A percentile compares a stretch with the other conserved stretches of the same genome.
Evolutionary conservation across 495 filamentous ascomycete species (phyloP).

Genomic region (Pseudevernia furfuracea): DNA sequence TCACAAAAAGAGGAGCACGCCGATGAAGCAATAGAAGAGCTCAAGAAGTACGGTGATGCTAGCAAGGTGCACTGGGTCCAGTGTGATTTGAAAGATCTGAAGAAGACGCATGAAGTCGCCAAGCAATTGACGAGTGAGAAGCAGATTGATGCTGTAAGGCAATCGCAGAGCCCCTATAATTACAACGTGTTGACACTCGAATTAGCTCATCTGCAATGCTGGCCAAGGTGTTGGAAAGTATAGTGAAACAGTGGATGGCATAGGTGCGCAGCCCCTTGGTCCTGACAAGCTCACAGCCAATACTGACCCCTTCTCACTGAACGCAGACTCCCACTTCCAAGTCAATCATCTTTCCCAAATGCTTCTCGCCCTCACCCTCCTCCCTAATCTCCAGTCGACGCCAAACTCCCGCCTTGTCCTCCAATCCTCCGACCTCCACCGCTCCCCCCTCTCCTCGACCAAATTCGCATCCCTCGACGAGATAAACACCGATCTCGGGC

Average conservation of each 20-base stretch:
- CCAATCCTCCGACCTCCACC: constrained; percentile 50
- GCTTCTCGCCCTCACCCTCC: constrained; percentile 35
- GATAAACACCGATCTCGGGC: constrained; percentile 48
- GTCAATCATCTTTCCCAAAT: constrained; percentile 46
- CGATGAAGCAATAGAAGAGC: constrained; percentile 32
- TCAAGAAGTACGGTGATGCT: constrained; percentile 36
- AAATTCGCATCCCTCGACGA: constrained; percentile 43
- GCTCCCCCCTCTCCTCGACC: constrained; percentile 36
- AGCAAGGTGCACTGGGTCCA: constrained; percentile 38
- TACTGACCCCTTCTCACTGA: background rate
- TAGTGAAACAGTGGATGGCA: constrained; percentile 35
- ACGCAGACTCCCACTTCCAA: constrained; percentile 41
- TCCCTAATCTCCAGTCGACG: constrained; percentile 32
- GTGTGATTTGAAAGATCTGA: constrained; percentile 37
- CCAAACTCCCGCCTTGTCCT: constrained; percentile 40
- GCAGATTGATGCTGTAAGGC: constrained; percentile 35
- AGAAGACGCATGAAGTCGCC: constrained; percentile 36
- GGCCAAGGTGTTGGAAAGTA: constrained; percentile 44
- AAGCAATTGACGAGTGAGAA: constrained; percentile 30
- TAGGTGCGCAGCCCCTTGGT: constrained; percentile 20
- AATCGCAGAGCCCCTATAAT: background rate
- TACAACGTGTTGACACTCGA: background rate
- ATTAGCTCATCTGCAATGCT: constrained; percentile 40
- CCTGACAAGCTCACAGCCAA: background rate
- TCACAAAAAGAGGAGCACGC: constrained; percentile 43